phyloP scores from a whole-genome alignment of 1,139 yeast genomes.

The Yamadazyma atlantica region DNA sequence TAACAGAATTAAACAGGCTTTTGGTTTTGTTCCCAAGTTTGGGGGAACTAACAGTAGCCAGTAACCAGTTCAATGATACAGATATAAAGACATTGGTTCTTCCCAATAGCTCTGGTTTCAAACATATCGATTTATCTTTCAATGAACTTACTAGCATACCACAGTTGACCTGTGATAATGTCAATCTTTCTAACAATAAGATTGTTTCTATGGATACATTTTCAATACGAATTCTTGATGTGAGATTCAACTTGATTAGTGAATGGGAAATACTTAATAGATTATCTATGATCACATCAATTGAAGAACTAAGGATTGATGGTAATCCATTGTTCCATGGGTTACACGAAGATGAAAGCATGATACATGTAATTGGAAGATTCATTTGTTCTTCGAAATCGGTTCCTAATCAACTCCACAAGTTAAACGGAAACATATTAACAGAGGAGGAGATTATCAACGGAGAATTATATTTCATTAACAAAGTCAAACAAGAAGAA shows the following conservation, averaged over 20 bases:
- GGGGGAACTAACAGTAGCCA: slow-evolving; percentile 44
- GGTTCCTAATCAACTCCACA: slow-evolving; percentile 11
- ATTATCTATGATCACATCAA: slow-evolving; percentile 20
- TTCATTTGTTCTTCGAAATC: slow-evolving; percentile 23
- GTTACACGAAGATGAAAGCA: slow-evolving; percentile 18
- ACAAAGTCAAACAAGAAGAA: slow-evolving; percentile 40
- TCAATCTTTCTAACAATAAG: slow-evolving; percentile 28
- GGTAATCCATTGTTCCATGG: slow-evolving; percentile 49
- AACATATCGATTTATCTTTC: slow-evolving; percentile 43
- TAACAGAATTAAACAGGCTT: slow-evolving; percentile 23
- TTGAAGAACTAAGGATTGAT: slow-evolving; percentile 47
- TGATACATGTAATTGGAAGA: slow-evolving; percentile 50
- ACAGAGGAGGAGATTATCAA: slow-evolving; percentile 50
- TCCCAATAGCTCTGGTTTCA: slow-evolving; percentile 13
- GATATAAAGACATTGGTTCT: slow-evolving; percentile 15
- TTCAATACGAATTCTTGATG: slow-evolving; percentile 31
- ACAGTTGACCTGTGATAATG: slow-evolving; percentile 9
- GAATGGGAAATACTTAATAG: background rate
- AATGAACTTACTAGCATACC: slow-evolving; percentile 41
- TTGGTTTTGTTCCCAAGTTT: slow-evolving; percentile 44
- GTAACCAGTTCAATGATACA: slow-evolving; percentile 37
- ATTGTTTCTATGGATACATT: slow-evolving; percentile 11
- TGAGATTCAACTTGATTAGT: slow-evolving; percentile 41
- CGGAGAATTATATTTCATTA: slow-evolving; percentile 67
- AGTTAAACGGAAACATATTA: slow-evolving; percentile 59